phyloP scores from a whole-genome alignment of 805 yeast species.

The Isabelozyma heimii region DNA sequence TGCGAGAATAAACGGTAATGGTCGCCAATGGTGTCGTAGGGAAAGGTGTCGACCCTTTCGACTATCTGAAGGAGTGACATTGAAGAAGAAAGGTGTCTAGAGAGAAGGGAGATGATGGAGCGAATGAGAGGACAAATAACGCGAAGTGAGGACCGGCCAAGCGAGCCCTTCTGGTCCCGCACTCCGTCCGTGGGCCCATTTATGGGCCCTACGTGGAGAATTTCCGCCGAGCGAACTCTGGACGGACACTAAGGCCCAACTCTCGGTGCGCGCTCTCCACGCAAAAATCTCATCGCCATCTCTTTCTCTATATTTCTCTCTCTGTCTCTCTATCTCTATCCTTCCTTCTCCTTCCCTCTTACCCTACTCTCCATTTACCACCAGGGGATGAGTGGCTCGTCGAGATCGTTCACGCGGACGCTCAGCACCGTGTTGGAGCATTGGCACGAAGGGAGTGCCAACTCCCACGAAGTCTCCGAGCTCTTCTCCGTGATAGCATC shows the following conservation, averaged over 20 bases:
- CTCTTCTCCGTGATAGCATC: conserved; percentile 11
- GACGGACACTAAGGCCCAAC: too few relatives aligned
- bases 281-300: background rate
- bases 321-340: background rate
- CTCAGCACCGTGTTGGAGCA: conserved; percentile 21
- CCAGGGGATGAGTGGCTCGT: conserved; percentile 19
- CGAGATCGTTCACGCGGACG: conserved; percentile 22
- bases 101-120: too few relatives aligned
- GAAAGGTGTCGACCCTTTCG: conserved; percentile 29
- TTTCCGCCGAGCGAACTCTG: too few relatives aligned
- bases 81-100: background rate
- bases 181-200: too few relatives aligned
- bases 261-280: too few relatives aligned
- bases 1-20: conserved; percentile 28
- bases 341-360: background rate
- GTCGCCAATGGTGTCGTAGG: conserved; percentile 11
- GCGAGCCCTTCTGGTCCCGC: too few relatives aligned
- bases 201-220: too few relatives aligned
- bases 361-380: too few relatives aligned
- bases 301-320: too few relatives aligned
- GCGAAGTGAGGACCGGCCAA: too few relatives aligned
- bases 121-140: too few relatives aligned
- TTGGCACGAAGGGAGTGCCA: conserved; percentile 11
- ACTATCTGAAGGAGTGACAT: conserved; percentile 13
- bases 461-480: conserved; percentile 7